Conservation (phyloP, 345 rosid species). For the Syzygium jambos region DNA sequence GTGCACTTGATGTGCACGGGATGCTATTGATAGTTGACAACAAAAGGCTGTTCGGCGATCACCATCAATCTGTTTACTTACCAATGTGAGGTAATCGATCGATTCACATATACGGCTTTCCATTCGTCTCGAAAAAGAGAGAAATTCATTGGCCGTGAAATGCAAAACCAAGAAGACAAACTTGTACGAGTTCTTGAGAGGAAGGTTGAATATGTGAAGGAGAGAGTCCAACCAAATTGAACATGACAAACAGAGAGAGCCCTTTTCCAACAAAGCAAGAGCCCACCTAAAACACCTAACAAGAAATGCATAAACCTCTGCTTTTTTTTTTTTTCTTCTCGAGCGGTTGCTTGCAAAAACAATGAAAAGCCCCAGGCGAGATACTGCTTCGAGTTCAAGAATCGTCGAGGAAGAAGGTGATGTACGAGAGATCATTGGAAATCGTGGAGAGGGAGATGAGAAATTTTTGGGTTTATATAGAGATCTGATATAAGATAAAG, state of each 20-base stretch:
- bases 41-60: conserved; percentile 56
- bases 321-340: conserved; percentile 6
- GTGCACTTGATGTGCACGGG: conserved; percentile 28
- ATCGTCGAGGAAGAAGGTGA: not conserved
- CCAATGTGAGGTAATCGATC: too few relatives aligned
- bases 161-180: conserved; percentile 1
- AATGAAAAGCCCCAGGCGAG: not conserved
- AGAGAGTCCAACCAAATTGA: not conserved
- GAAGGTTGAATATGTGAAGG: not conserved
- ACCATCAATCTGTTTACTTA: too few relatives aligned
- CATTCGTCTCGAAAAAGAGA: not conserved
- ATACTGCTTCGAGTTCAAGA: not conserved
- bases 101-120: too few relatives aligned
- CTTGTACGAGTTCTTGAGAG: not conserved
- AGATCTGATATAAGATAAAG: not conserved
- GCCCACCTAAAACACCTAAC: conserved; percentile 81
- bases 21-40: conserved; percentile 71
- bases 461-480: not conserved
- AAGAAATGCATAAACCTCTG: conserved; percentile 41
- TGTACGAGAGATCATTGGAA: not conserved
- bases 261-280: not conserved
- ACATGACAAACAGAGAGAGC: not conserved
- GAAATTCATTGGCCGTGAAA: not conserved
- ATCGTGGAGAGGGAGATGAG: not conserved
- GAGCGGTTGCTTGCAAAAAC: not conserved